A percentile compares a stretch with the other conserved stretches of the same genome.
Evolutionary conservation across 345 rosid species (phyloP).

Genomic region (Citrus inodora): DNA sequence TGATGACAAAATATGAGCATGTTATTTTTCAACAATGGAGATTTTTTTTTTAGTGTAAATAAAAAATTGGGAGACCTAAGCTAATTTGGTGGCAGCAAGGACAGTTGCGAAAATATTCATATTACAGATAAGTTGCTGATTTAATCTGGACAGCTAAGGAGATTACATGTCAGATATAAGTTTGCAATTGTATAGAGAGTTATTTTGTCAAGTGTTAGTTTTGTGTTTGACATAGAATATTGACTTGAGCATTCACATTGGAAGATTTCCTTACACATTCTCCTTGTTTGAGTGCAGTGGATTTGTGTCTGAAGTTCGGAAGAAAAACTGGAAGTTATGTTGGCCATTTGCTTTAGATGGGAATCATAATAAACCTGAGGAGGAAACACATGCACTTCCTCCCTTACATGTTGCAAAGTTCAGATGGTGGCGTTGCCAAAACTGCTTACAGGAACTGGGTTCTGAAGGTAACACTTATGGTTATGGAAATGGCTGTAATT

Average conservation of each 20-base stretch:
- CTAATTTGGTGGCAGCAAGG: background rate
- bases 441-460: conserved; percentile 35
- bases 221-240: conserved; percentile 2
- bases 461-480: conserved; percentile 18
- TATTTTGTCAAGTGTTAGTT: background rate
- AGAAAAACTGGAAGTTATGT: conserved; percentile 38
- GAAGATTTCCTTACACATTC: conserved; percentile 6
- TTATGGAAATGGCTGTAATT: conserved; percentile 13
- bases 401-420: conserved; percentile 46
- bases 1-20: background rate
- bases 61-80: background rate
- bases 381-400: conserved; percentile 40
- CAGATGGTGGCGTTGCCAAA: conserved; percentile 53
- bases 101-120: background rate
- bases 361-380: conserved; percentile 25
- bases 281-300: conserved; percentile 50
- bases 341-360: conserved; percentile 59
- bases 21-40: background rate
- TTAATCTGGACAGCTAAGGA: background rate
- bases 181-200: background rate
- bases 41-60: background rate
- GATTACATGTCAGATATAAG: background rate
- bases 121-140: background rate
- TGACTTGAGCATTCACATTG: background rate
- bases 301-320: conserved; percentile 53